A percentile compares a stretch with the other conserved stretches of the same genome.
phyloP scores from a whole-genome alignment of 1,139 yeast species.

The Pichia sp. region DNA sequence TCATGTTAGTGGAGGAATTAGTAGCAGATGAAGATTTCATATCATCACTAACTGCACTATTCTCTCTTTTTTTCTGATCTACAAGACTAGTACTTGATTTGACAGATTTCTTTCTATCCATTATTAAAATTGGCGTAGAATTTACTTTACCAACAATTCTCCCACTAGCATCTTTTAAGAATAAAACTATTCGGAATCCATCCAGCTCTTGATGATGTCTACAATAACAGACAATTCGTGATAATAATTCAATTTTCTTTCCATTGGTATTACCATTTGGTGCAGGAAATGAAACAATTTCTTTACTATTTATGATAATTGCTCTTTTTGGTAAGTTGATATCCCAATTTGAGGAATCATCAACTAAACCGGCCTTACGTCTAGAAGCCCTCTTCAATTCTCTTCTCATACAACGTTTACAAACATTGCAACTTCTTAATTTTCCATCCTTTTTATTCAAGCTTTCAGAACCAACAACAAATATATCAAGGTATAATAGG shows the following conservation, averaged over 20 bases:
- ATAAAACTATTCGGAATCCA: constrained; percentile 73
- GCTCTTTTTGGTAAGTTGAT: constrained; percentile 71
- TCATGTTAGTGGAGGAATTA: constrained; percentile 51
- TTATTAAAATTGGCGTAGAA: constrained; percentile 74
- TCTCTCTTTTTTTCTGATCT: background rate
- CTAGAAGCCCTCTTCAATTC: constrained; percentile 91
- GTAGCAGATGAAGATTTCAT: constrained; percentile 19
- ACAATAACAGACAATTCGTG: constrained; percentile 91
- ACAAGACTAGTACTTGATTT: constrained; percentile 4
- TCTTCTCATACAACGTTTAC: constrained; percentile 81
- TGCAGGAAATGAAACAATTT: constrained; percentile 69
- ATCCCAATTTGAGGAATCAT: constrained; percentile 72
- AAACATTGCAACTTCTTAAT: constrained; percentile 52
- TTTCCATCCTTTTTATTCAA: constrained; percentile 12
- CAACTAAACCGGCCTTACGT: constrained; percentile 60
- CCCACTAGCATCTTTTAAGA: constrained; percentile 55
- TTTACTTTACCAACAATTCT: constrained; percentile 65
- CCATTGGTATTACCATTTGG: constrained; percentile 36
- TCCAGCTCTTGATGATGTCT: constrained; percentile 83
- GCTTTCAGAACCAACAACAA: constrained; percentile 44
- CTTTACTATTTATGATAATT: constrained; percentile 84
- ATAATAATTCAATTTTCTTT: constrained; percentile 62
- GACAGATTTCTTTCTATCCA: constrained; percentile 74
- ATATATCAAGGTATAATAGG: constrained; percentile 58
- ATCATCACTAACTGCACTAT: background rate